These are phyloP conservation scores for Eimeria tenella DNA, from an alignment of 169 alveolate species.

Conservation along the genomic window DNA sequence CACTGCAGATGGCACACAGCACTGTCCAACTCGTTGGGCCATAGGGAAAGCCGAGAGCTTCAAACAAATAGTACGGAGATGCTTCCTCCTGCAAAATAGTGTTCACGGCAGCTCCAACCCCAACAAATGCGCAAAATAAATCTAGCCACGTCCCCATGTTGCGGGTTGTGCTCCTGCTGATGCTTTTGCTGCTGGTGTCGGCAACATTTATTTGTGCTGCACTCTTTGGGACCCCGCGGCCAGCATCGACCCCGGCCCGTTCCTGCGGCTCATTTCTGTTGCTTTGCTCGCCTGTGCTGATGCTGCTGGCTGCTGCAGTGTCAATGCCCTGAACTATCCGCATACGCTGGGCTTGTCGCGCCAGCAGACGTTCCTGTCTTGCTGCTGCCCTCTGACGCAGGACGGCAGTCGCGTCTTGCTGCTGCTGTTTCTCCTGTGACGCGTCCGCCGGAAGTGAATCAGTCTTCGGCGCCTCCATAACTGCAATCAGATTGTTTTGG, in stretches of 20 bases:
- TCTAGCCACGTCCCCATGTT: not conserved
- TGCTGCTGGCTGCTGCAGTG: not conserved
- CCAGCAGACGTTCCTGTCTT: conserved; percentile 6
- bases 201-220: too few species aligned
- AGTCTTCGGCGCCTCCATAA: not conserved
- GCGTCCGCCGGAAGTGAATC: not conserved
- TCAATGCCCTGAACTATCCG: not conserved
- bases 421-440: not conserved
- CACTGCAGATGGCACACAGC: not conserved
- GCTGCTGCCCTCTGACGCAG: conserved; percentile 22
- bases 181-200: not conserved
- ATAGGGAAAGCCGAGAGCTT: not conserved
- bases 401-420: not conserved
- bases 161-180: not conserved
- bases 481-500: not conserved
- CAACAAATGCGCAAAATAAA: not conserved
- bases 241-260: not conserved
- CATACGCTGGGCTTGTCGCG: conserved; percentile 32
- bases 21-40: conserved; percentile 12
- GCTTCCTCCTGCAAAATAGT: not conserved
- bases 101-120: not conserved
- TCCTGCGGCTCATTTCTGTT: not conserved
- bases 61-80: not conserved
- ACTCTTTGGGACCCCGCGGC: too few species aligned
- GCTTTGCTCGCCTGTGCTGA: not conserved